A percentile compares a stretch with the other conserved stretches of the same genome.
These are phyloP conservation scores for Aspergillus diversus DNA, from an alignment of 495 filamentous ascomycete genomes.

Conservation along the genomic window DNA sequence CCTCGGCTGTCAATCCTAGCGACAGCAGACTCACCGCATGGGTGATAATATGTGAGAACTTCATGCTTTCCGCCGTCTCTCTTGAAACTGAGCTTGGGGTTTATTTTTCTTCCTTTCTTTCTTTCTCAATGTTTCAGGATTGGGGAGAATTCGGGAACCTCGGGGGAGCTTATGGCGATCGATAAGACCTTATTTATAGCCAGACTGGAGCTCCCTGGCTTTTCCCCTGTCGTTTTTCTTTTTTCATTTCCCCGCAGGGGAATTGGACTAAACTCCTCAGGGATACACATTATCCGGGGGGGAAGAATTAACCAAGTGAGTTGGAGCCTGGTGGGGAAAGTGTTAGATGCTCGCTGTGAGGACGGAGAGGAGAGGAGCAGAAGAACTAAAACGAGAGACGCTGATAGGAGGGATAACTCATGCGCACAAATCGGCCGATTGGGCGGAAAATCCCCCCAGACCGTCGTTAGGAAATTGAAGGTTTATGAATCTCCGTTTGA, in stretches of 20 bases:
- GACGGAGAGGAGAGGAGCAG: neutral
- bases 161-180: too few species aligned
- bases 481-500: conserved; percentile 12
- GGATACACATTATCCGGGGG: neutral
- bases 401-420: conserved; percentile 43
- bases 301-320: neutral
- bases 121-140: neutral
- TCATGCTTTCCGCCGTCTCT: conserved; percentile 27
- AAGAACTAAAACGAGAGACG: conserved; percentile 6
- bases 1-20: conserved; percentile 28
- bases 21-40: conserved; percentile 32
- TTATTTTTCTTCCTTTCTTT: too few species aligned
- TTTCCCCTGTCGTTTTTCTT: neutral
- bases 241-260: neutral
- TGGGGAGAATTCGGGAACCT: neutral
- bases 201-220: too few species aligned
- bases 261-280: neutral
- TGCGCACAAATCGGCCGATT: conserved; percentile 33
- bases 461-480: conserved; percentile 2
- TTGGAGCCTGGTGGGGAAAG: neutral
- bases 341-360: neutral
- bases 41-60: conserved; percentile 32
- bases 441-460: conserved; percentile 37
- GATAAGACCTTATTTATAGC: too few species aligned
- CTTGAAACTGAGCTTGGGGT: too few species aligned